Conservation (phyloP, 2,329 filamentous ascomycete species). For the Ascochyta clinopodiicola region DNA sequence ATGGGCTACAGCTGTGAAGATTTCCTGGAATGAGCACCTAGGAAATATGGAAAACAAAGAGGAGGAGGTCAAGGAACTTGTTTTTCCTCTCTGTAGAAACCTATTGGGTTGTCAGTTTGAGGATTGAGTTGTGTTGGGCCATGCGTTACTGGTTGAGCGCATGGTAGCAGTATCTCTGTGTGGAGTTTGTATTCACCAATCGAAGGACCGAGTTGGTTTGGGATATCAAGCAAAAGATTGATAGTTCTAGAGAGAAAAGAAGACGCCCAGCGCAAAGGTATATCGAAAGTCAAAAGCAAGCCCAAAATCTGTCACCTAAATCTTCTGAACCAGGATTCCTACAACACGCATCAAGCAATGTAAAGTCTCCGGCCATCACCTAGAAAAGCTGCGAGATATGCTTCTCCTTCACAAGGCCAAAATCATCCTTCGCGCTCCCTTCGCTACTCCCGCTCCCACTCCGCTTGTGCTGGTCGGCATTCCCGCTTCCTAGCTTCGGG, state of each 20-base stretch:
- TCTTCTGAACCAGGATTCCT: too few species aligned
- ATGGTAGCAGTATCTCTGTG: too few species aligned
- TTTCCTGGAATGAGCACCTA: too few species aligned
- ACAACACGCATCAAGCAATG: background rate
- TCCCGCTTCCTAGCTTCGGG: slow-evolving; percentile 6
- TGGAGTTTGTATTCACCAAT: too few species aligned
- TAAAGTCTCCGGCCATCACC: background rate
- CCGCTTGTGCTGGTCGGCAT: slow-evolving; percentile 8
- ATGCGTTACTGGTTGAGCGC: too few species aligned
- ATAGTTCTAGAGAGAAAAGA: slow-evolving; percentile 1
- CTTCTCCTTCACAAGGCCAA: slow-evolving; percentile 13
- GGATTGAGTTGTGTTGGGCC: too few species aligned
- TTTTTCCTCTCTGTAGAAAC: too few species aligned
- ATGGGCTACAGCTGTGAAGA: too few species aligned
- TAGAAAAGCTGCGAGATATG: slow-evolving; percentile 7
- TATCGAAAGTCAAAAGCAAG: slow-evolving; percentile 1
- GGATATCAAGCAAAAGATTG: background rate
- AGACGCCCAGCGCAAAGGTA: slow-evolving; percentile 5
- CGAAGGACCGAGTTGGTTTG: background rate
- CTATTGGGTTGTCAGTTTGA: too few species aligned
- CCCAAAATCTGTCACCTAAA: background rate
- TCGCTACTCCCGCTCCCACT: slow-evolving; percentile 8
- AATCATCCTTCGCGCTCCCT: slow-evolving; percentile 6
- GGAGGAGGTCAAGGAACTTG: too few species aligned
- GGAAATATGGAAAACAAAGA: too few species aligned